Base-by-base conservation (phyloP, 768 basidiomycete genomes). In the Podaxis mareebaensis region DNA sequence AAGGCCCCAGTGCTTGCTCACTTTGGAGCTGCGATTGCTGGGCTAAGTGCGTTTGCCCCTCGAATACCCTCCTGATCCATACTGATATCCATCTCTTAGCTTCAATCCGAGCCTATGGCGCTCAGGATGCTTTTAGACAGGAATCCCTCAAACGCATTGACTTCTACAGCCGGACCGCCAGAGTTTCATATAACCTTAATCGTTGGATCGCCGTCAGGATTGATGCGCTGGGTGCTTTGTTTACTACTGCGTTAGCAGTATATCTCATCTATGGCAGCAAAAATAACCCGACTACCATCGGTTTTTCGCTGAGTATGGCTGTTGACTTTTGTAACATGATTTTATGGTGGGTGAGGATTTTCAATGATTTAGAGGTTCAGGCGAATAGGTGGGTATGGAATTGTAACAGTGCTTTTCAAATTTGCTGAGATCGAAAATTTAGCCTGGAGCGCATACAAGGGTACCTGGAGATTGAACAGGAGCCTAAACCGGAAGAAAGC, bases 91-190 rank as follows among this genome's bases (percentile, higher is more conserved):
- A 26, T 51, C n/a, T 22, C 42, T 4, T 26, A 83, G 83, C 74
- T 20, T 82, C 87, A 7, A 85, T 92, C 61, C 80, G 89, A 24
- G 90, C 90, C 0, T 92, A 87, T 69, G 84, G 84, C 2, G 86
- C 85, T 5, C 82, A 90, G 74, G 71, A 79, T 38, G 68, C 74
- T 6, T 88, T 82, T 76, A 81, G 71, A 66, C 63, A 63, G 55
- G 79, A 84, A 64, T 81, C 84, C 5, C 70, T 82, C 49, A 73
- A 76, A 42, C 79, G 84, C 7, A 85, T 89, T 49, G 83, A 91
- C 69, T 78, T 77, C 38, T 88, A 82, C 63, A 76, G 76, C 12
- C 76, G 80, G 49, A 71, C 81, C 6, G 74, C 80, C 5, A 69
- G 82, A 20, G 77, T 78, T 1, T 84, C 83, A 69, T 85, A 84